Percentiles rank a stretch among this genome's conserved stretches.
Conservation (phyloP, 2,329 filamentous ascomycete genomes). For the Karstenula rhodostoma region DNA sequence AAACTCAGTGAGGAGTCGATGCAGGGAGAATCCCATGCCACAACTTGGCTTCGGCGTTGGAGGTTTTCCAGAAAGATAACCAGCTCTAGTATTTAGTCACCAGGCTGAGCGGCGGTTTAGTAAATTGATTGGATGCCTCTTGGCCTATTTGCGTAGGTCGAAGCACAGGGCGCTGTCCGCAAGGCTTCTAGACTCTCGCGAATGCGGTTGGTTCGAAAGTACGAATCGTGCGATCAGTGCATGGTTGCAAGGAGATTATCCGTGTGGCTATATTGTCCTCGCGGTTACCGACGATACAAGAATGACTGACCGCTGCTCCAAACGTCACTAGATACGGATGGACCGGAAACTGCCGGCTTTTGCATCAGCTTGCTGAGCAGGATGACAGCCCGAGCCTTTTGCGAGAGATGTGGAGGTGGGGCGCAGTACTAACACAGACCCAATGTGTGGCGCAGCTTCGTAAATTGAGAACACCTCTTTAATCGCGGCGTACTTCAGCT, state of each 20-base stretch:
- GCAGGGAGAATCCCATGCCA: not conserved
- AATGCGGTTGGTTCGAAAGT: not conserved
- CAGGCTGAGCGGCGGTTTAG: not conserved
- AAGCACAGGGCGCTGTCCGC: not conserved
- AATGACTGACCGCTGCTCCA: not conserved
- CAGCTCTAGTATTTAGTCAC: conserved; percentile 9
- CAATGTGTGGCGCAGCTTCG: not conserved
- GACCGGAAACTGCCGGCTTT: not conserved
- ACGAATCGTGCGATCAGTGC: not conserved
- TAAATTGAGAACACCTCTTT: not conserved
- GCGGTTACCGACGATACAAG: conserved; percentile 1
- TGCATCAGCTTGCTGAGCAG: conserved; percentile 8
- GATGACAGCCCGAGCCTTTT: not conserved
- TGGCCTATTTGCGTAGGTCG: not conserved
- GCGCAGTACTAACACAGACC: not conserved
- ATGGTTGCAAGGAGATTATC: not conserved
- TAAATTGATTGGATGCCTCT: not conserved
- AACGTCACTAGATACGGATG: not conserved
- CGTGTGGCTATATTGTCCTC: not conserved
- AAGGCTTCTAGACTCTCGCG: not conserved
- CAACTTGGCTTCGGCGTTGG: conserved; percentile 5
- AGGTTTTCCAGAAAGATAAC: conserved; percentile 5
- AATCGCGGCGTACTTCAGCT: not conserved
- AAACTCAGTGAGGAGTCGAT: not conserved
- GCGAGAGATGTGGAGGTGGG: too few relatives aligned